Evolutionary conservation across 768 basidiomycete species (phyloP), one percentile per base, ranked within the genome.

Genomic region (Mycena indigotica): DNA sequence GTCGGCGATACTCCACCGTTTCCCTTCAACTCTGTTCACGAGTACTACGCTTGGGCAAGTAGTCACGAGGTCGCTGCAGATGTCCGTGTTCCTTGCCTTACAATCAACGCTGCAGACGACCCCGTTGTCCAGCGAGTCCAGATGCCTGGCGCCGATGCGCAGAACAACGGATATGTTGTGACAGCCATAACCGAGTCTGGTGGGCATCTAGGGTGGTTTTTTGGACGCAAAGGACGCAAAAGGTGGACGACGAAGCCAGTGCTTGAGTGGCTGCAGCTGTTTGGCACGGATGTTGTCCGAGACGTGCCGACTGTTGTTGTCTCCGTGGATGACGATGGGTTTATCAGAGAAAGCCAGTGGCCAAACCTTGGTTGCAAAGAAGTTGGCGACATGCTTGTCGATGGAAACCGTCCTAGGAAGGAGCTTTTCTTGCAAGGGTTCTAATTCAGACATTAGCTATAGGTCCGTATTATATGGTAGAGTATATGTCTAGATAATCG

Each of bases 141-240:
- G 28, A 77, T 79, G 69, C 77, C 83, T 53, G 75, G 74, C 24
- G 13, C 8, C 12, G 24, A 48, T 2, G 78, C 76, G 54, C 77
- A 74, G 30, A 84, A 83, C 61, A 76, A 75, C 6, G 46, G 46
- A 26, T 80, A 79, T 66, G 79, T 87, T 15, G 76, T 82, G 2
- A 81, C 86, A 70, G 84, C 75, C 19, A 66, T 86, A 48, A 91
- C 92, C 0, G 71, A 74, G 28, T 72, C 75, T 19, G 92, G 90
- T 2, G 90, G 91, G 0, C 91, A 93, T 72, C 76, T 93, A 5
- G 93, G 91, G 30, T 95, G 91, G 90, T 92, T 90, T n/a, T 23
- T 13, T 48, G 46, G 46, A 64, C 82, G 88, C 70, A 71, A 76
- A 30, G 75, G 76, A 28, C 67, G 68, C 25, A 56, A 77, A 64